These are phyloP conservation scores for Collybiopsis confluens DNA, from an alignment of 768 basidiomycete genomes.

Conservation along the genomic window DNA sequence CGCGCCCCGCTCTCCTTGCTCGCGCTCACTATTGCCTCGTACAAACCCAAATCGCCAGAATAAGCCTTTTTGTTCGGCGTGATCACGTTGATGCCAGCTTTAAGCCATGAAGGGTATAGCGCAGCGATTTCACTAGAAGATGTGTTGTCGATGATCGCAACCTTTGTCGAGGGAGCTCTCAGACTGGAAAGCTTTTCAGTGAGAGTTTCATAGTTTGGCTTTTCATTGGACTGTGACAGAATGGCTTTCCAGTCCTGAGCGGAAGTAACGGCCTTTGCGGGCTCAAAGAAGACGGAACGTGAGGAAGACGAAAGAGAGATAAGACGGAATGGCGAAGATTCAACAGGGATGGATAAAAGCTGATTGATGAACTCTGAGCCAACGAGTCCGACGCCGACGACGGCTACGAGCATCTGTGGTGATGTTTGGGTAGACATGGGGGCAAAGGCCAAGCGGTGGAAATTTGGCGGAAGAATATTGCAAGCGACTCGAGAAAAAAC, in stretches of 20 bases:
- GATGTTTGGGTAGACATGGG: conserved; percentile 7
- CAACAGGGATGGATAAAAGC: conserved; percentile 60
- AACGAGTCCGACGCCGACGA: conserved; percentile 91
- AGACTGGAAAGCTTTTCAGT: conserved; percentile 40
- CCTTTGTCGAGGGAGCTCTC: conserved; percentile 41
- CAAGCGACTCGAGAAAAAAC: conserved; percentile 1
- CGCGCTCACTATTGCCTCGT: conserved; percentile 60
- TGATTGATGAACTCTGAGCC: conserved; percentile 85
- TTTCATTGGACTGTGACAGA: conserved; percentile 42
- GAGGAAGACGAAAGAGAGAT: conserved; percentile 69
- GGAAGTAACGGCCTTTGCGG: conserved; percentile 39
- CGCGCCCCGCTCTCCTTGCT: conserved; percentile 57
- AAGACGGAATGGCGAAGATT: conserved; percentile 55
- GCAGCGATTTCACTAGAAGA: conserved; percentile 78
- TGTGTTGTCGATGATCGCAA: conserved; percentile 89
- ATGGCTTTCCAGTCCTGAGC: conserved; percentile 41
- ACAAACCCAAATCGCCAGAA: conserved; percentile 67
- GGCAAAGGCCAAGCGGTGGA: conserved; percentile 9
- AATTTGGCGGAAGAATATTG: not conserved
- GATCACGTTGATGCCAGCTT: conserved; percentile 77
- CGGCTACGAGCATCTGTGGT: conserved; percentile 52
- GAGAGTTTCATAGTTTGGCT: conserved; percentile 37
- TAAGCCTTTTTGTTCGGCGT: conserved; percentile 99
- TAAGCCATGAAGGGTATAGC: conserved; percentile 77
- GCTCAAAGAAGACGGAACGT: conserved; percentile 45